Conservation (phyloP, 2,329 filamentous ascomycete species). For the Didymosphaeria variabile region DNA sequence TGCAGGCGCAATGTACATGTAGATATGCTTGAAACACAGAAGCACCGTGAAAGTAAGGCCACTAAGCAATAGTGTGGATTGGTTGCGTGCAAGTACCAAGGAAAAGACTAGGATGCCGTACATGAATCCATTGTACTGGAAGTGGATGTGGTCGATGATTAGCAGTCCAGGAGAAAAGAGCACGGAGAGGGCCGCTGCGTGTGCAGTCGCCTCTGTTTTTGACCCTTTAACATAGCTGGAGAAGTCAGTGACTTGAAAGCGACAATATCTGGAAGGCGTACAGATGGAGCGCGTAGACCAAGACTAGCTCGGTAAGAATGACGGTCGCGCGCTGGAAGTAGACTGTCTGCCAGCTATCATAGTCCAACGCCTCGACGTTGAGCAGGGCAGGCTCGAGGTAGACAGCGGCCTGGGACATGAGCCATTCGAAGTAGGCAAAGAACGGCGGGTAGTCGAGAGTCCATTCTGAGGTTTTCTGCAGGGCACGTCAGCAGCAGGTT, state of each 20-base stretch:
- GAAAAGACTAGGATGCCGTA: slow-evolving; percentile 91
- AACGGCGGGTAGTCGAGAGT: slow-evolving; percentile 98
- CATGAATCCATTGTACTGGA: slow-evolving; percentile 98
- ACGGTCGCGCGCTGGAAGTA: slow-evolving; percentile 94
- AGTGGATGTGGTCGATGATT: slow-evolving; percentile 98
- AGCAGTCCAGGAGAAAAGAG: slow-evolving; percentile 90
- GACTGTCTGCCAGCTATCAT: slow-evolving; percentile 92
- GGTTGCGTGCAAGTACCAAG: slow-evolving; percentile 80
- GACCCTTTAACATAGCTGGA: slow-evolving; percentile 78
- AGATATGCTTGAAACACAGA: slow-evolving; percentile 97
- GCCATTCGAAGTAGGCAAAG: slow-evolving; percentile 97
- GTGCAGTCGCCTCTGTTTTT: slow-evolving; percentile 77
- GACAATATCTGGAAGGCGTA: slow-evolving; percentile 50
- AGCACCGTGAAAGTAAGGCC: slow-evolving; percentile 85
- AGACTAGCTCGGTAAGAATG: slow-evolving; percentile 81
- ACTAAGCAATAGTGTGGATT: slow-evolving; percentile 77
- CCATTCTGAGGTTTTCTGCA: slow-evolving; percentile 92
- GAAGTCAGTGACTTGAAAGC: slow-evolving; percentile 23
- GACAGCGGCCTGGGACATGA: slow-evolving; percentile 80
- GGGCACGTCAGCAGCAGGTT: slow-evolving; percentile 22
- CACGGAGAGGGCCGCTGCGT: slow-evolving; percentile 87
- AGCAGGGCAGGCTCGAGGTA: slow-evolving; percentile 85
- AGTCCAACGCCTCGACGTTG: slow-evolving; percentile 78
- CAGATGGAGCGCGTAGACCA: slow-evolving; percentile 83
- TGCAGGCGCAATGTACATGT: slow-evolving; percentile 93